Evolutionary conservation across 768 basidiomycete species (phyloP).

Genomic region (Phlebiopsis gigantea): DNA sequence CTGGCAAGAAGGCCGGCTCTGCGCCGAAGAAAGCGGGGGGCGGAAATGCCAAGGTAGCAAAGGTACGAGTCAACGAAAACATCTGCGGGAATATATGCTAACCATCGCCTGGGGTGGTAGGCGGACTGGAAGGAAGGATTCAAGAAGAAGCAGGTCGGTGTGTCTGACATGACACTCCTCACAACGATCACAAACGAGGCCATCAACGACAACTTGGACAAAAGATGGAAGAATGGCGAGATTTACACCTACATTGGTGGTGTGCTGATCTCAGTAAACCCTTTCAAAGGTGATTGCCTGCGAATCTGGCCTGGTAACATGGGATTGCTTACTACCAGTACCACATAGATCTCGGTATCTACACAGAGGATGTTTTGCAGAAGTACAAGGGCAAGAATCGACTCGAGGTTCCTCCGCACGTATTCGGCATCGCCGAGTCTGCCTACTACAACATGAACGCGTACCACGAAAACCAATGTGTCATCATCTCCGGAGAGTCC

Average conservation of each 20-base stretch:
- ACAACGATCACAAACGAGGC: conserved; percentile 96
- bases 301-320: neutral
- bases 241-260: conserved; percentile 99
- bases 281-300: conserved; percentile 70
- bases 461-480: conserved; percentile 99
- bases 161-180: conserved; percentile 97
- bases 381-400: conserved; percentile 95
- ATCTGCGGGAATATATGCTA: too few species aligned
- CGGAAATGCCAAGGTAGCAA: conserved; percentile 57
- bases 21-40: conserved; percentile 57
- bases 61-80: conserved; percentile 39
- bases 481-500: conserved; percentile 98
- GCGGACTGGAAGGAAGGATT: conserved; percentile 99
- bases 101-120: conserved; percentile 33
- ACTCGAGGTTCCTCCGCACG: conserved; percentile 96
- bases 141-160: conserved; percentile 99
- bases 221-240: conserved; percentile 90
- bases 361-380: conserved; percentile 82
- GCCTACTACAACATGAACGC: conserved; percentile 99
- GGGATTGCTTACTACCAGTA: conserved; percentile 5
- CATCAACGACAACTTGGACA: conserved; percentile 97
- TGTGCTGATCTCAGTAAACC: conserved; percentile 98
- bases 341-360: conserved; percentile 86
- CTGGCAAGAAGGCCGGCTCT: conserved; percentile 73
- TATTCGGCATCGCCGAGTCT: conserved; percentile 94